These are phyloP conservation scores for Paramarasmius palmivorus DNA, from an alignment of 1,284 basidiomycete species.

Conservation along the genomic window DNA sequence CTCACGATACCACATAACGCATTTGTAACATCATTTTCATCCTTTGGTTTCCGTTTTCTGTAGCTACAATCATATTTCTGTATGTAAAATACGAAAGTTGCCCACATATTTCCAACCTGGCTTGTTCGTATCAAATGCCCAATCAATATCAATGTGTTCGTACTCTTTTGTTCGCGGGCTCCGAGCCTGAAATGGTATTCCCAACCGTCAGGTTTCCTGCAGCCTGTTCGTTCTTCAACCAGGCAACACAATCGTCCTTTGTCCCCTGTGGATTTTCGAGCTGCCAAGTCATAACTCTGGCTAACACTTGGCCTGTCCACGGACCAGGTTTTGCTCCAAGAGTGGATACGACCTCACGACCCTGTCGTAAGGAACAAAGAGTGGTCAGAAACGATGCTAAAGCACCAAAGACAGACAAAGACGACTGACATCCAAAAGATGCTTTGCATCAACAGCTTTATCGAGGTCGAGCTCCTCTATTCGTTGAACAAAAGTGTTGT, in stretches of 20 bases:
- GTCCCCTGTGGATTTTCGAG: constrained; percentile 70
- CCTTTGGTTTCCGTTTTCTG: too few species aligned
- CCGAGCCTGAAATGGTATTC: constrained; percentile 23
- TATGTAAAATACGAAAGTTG: too few species aligned
- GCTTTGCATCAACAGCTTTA: constrained; percentile 63
- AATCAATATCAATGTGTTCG: constrained; percentile 34
- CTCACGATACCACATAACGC: too few species aligned
- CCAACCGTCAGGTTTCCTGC: constrained; percentile 43
- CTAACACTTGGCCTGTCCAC: constrained; percentile 67
- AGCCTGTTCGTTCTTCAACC: constrained; percentile 60
- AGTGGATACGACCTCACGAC: constrained; percentile 61
- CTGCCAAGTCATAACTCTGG: constrained; percentile 79
- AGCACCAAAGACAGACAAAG: not conserved
- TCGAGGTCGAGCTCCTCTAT: constrained; percentile 67
- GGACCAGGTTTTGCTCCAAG: constrained; percentile 65
- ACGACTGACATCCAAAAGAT: constrained; percentile 72
- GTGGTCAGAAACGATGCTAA: constrained; percentile 7
- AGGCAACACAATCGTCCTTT: constrained; percentile 66
- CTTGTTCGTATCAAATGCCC: not conserved
- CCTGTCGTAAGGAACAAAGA: constrained; percentile 52
- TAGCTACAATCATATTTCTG: too few species aligned
- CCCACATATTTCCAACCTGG: not conserved
- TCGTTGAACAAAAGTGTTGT: constrained; percentile 63
- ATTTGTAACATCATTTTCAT: too few species aligned
- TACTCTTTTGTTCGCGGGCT: constrained; percentile 43